Evolutionary conservation across 257 asterid genomes (phyloP), one percentile per base, ranked within the genome.

Genomic region (Solanum bulbocastanum): DNA sequence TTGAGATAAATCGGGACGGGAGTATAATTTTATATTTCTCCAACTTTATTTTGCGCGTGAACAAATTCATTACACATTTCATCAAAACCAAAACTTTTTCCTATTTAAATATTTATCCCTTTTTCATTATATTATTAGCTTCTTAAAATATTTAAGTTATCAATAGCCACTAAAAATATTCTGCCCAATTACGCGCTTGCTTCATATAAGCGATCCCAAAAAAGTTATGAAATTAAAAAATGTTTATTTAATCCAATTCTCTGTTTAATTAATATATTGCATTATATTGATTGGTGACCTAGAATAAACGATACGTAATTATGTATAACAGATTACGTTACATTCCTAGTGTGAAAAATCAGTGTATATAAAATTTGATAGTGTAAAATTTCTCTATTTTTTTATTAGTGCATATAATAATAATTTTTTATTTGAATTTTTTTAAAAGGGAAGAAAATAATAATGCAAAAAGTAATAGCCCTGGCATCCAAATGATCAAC

Each of bases 11-110:
- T 10, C 11, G 4, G 23, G 10, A 52, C n/a, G 3, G 3, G 14
- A 62, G 15, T 65, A 65, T 65, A 12, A 65, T 65, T 33, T 39
- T 40, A 76, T 76, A 32, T 85, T 87, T 83, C 89, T 86, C n/a
- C 27, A 87, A 74, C 87, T 87, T 90, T 81, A 27, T 86, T 72
- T 84, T 92, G 88, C 94, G 95, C 98, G 92, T 92, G 93, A 91
- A 91, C 83, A 10, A 91, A 87, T 22, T 81, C 42, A 46, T 46
- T 87, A 89, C 87, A 89, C 33, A 89, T 83, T 88, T 90, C 90
- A 86, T 88, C 83, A 87, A 11, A 81, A 46, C 37, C 68, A 16
- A 27, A 46, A 81, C 40, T 27, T 79, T 79, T 27, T 16, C 68
- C 68, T 16, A 46, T 81, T 81, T 46, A 81, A 78, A 14, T 46